Base-by-base conservation (phyloP, 805 yeast species). In the Teunomyces pallodes region DNA sequence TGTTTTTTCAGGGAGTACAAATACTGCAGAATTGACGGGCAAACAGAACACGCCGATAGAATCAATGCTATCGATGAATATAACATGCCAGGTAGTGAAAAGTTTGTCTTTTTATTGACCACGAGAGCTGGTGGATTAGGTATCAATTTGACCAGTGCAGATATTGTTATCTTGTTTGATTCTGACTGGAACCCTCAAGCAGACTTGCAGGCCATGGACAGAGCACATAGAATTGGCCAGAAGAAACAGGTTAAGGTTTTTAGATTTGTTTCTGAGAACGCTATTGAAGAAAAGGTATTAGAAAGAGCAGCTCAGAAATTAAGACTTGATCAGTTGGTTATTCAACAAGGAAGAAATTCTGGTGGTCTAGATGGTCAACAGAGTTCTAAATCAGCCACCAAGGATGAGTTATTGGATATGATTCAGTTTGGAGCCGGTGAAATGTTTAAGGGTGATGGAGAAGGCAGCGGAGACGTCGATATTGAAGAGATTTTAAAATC, bases 111-210 rank as follows among this genome's bases (percentile, higher is more conserved):
- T 56, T 66, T 87, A 52, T 72, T 87, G 54, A 87, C 95, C 4
- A 87, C 95, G 3, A 80, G 95, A 74, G 95, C 95, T 40, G 94
- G 97, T 67, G 96, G 96, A 9, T 75, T 90, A 62, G 95, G 95
- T 67, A 87, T 87, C 58, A 87, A 87, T 61, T 75, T 87, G 59
- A 87, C 94, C 3, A 71, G 83, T n/a, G 94, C 94, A 1, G 91
- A 87, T 64, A 74, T 84, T 53, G 95, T 87, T 42, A 79, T 87
- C 2, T 65, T 87, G 40, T 87, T 74, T 61, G 95, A 87, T 66
- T 84, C 90, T 3, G 95, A 87, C 64, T 87, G 95, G 95, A 87
- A 87, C 56, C 95, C 95, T 1, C 95, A 87, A 61, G 94, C 92
- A 3, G 95, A 87, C 74, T 76, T 87, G 54, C 95, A 87, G 66